phyloP scores from a whole-genome alignment of 129 eudicot genomes.

The Saposhnikovia divaricata region DNA sequence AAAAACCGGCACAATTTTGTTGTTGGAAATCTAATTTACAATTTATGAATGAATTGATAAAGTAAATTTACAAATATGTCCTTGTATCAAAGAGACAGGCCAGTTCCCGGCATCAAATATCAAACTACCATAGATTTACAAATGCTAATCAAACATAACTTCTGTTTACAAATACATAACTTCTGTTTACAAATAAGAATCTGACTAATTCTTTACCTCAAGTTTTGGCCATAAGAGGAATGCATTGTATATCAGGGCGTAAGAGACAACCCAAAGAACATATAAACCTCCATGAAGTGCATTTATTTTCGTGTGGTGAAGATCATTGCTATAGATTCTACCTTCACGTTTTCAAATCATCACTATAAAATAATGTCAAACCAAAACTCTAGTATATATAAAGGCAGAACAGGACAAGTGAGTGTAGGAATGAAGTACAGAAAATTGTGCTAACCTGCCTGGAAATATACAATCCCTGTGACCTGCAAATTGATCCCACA shows the following conservation, averaged over 20 bases:
- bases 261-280: conserved; percentile 24
- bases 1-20: no score
- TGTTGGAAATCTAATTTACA: no score
- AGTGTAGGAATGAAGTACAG: conserved; percentile 23
- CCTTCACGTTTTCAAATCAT: neutral
- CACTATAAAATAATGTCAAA: conserved; percentile 3
- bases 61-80: no score
- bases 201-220: conserved; percentile 25
- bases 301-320: conserved; percentile 12
- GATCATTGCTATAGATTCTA: neutral
- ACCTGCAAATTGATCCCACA: conserved; percentile 62
- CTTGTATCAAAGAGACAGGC: no score
- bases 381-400: conserved; percentile 20
- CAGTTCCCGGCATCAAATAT: no score
- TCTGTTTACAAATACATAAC: no score
- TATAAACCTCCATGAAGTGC: conserved; percentile 14
- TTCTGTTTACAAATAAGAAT: conserved; percentile 4
- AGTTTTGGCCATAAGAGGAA: conserved; percentile 28
- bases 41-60: no score
- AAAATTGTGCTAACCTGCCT: conserved; percentile 71
- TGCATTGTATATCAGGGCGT: conserved; percentile 21
- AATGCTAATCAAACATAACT: neutral
- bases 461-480: conserved; percentile 93
- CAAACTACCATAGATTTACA: conserved; percentile 6
- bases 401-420: conserved; percentile 37